Evolutionary conservation across 2,329 filamentous ascomycete species (phyloP).

Genomic region (Gliomastix tumulicola): DNA sequence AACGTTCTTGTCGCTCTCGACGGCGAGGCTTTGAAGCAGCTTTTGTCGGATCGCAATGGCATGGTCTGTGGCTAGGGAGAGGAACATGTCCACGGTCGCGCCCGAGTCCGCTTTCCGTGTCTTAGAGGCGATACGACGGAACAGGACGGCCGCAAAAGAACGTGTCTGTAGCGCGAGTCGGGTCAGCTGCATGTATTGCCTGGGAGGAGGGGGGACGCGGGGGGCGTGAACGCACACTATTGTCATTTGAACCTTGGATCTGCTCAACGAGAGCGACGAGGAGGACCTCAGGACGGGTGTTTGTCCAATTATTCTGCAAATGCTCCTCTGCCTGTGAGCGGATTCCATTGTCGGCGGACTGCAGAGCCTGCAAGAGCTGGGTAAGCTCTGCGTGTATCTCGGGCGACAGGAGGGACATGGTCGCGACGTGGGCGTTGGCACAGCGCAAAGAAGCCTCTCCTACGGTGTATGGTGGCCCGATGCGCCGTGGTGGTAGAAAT

Average conservation of each 20-base stretch:
- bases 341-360: conserved; percentile 81
- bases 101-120: conserved; percentile 68
- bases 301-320: conserved; percentile 85
- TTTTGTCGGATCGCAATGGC: conserved; percentile 76
- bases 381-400: conserved; percentile 79
- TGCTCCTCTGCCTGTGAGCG: conserved; percentile 85
- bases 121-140: conserved; percentile 88
- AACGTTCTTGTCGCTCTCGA: conserved; percentile 66
- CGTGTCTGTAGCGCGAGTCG: conserved; percentile 63
- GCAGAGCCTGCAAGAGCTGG: conserved; percentile 81
- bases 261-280: conserved; percentile 94
- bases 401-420: conserved; percentile 75
- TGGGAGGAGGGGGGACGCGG: neutral
- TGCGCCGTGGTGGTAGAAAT: no score
- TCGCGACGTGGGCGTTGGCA: no score
- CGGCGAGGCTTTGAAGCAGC: conserved; percentile 68
- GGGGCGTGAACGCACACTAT: neutral
- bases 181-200: no score
- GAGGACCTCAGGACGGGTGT: conserved; percentile 73
- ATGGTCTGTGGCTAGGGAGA: conserved; percentile 68
- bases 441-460: no score
- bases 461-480: no score
- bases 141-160: conserved; percentile 88
- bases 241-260: conserved; percentile 50
- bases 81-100: conserved; percentile 76